These are phyloP conservation scores for Ricinus communis DNA, from an alignment of 345 rosid genomes.

Conservation along the genomic window DNA sequence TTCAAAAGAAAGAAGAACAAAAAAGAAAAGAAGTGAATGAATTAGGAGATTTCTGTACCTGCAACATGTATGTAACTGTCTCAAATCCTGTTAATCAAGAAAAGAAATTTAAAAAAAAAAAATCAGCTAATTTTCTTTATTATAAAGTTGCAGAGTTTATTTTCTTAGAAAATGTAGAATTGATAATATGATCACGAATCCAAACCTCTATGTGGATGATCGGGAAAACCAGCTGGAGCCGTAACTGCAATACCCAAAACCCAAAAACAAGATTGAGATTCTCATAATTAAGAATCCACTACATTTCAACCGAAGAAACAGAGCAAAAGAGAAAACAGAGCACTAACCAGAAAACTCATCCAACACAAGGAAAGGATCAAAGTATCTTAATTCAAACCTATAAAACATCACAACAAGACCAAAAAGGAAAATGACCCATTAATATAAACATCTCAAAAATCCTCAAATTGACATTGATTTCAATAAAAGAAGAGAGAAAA, in stretches of 20 bases:
- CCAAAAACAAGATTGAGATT: neutral
- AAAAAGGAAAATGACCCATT: slow-evolving; percentile 23
- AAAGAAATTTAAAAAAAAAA: neutral
- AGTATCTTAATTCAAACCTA: slow-evolving; percentile 85
- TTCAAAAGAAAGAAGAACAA: neutral
- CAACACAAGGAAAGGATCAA: slow-evolving; percentile 79
- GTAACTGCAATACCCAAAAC: slow-evolving; percentile 48
- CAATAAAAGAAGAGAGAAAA: neutral
- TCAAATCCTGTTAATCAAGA: slow-evolving; percentile 63
- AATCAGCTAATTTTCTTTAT: slow-evolving; percentile 1
- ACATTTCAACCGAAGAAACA: neutral
- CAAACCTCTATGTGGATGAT: slow-evolving; percentile 95
- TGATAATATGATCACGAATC: neutral
- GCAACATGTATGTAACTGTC: slow-evolving; percentile 91
- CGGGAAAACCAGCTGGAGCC: slow-evolving; percentile 90
- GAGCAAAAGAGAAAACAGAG: no score
- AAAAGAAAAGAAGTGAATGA: neutral
- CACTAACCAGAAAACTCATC: slow-evolving; percentile 82
- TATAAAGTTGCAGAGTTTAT: neutral
- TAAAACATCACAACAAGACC: slow-evolving; percentile 5
- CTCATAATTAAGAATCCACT: neutral
- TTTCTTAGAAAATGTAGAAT: neutral
- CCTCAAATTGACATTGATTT: neutral
- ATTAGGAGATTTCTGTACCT: slow-evolving; percentile 48
- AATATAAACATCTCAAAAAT: slow-evolving; percentile 10